Evolutionary conservation across 768 basidiomycete genomes (phyloP), one percentile per base, ranked within the genome.

Genomic region (Kockovaella imperatae): DNA sequence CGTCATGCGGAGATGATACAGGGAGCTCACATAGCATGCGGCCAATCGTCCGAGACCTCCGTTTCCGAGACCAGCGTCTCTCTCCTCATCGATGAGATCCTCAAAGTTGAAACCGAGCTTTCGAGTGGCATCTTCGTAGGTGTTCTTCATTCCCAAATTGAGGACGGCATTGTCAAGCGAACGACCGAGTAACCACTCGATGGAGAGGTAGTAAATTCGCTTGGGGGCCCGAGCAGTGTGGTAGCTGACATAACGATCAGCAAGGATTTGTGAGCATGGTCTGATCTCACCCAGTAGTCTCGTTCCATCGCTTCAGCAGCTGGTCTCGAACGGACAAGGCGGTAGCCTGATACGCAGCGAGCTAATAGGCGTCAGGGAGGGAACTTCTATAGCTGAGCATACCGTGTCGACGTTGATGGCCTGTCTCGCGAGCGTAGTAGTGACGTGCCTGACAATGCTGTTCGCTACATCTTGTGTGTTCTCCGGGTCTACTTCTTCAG

Each of bases 41-140:
- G 95, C 95, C 36, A 99, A 80, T 25, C 93, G 86, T 0, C 95
- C 93, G 7, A 96, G 78, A 49, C 93, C 93, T 56, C 91, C 91
- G 68, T 96, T 95, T 4, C 93, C 95, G 10, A 96, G 78, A 6
- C 81, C 93, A 1, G 93, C 90, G 64, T 99, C 95, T 41, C 91
- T 83, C 69, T 97, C 93, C 62, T 83, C 76, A 38, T 83, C 85
- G 43, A 95, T 75, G 36, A 91, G 73, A 60, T 91, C 88, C 69
- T 90, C 88, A 53, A 91, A 78, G 66, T 76, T 80, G 34, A 96
- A 99, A 2, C 95, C 93, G 53, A 99, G 85, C 51, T 80, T 75
- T 21, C 80, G 64, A 44, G 87, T 72, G 8, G 84, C 80, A 2
- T 82, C 74, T 11, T 72, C 72, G 72, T 86, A 95, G 55, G 83